Evolutionary conservation across 225 moss, liverwort and hornwort genomes (phyloP).

Genomic region (Ulota crispa): DNA sequence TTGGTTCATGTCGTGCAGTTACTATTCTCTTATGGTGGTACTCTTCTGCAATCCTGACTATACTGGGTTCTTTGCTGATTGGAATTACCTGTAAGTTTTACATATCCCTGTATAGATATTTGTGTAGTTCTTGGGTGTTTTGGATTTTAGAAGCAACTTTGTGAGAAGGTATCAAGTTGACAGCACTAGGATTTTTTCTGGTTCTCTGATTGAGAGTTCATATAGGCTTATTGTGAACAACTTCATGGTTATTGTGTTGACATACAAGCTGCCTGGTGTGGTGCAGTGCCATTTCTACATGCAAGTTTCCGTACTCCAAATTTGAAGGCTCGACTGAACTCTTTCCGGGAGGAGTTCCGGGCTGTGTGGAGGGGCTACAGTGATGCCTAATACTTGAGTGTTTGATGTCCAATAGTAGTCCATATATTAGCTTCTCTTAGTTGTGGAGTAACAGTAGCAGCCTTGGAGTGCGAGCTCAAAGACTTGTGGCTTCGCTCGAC

Average conservation of each 20-base stretch:
- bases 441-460: conserved; percentile 28
- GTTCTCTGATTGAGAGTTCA: background rate
- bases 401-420: conserved; percentile 7
- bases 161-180: background rate
- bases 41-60: conserved; percentile 54
- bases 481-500: conserved; percentile 27
- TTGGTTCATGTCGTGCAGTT: conserved; percentile 39
- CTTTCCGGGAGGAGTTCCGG: conserved; percentile 71
- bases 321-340: conserved; percentile 70
- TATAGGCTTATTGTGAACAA: background rate
- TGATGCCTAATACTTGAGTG: conserved; percentile 39
- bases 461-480: conserved; percentile 35
- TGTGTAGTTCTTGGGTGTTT: background rate
- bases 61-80: conserved; percentile 52
- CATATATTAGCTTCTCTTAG: conserved; percentile 20
- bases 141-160: background rate
- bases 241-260: background rate
- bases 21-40: conserved; percentile 59
- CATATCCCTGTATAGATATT: background rate
- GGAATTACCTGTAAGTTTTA: conserved; percentile 53
- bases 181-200: background rate
- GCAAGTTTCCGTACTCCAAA: conserved; percentile 75
- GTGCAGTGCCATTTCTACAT: conserved; percentile 62
- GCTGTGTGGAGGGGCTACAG: conserved; percentile 75
- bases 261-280: conserved; percentile 8